Evolutionary conservation across 768 basidiomycete genomes (phyloP), one percentile per base, ranked within the genome.

Genomic region (Termitomyces sp.): DNA sequence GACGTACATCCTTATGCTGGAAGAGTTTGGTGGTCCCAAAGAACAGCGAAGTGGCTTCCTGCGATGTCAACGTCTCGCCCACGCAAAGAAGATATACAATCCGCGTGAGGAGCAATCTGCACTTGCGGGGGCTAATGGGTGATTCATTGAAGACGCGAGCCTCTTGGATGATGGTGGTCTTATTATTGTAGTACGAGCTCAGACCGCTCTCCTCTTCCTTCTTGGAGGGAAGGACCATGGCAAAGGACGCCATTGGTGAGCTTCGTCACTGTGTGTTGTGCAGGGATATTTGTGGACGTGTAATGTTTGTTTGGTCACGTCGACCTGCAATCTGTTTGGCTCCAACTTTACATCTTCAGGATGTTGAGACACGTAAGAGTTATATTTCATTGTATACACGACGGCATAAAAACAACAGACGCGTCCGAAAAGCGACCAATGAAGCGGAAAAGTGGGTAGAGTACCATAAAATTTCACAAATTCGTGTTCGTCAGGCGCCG

Each of bases 81-180:
- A 95, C 86, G 75, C 98, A 98, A 60, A 99, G 82, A 53, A 99
- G 82, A 76, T 98, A 96, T 46, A 98, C 92, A 67, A 98, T 95
- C 70, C 96, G 84, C 47, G 96, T 98, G 69, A 99, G 85, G 57
- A 99, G 85, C 48, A 95, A 89, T 72, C 96, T 86, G 76, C 96
- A 98, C 79, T 95, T 97, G 70, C 95, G 83, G 20, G 96, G 96
- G 70, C 93, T 96, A 76, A 99, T 95, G 60, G 97, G 97, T 18
- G 96, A 97, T 70, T 98, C 96, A 77, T 99, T 98, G 87, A 99
- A 99, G 59, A 95, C 91, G 65, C 97, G 87, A 60, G 97, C 95
- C 74, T 99, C 97, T 74, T 98, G 97, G 66, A 98, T 91, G 64
- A 98, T 90, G 1, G 96, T 97, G 23, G 93, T 95, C 75, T 98